Base-by-base conservation (phyloP, 495 filamentous ascomycete genomes). In the Penicillium parvum region DNA sequence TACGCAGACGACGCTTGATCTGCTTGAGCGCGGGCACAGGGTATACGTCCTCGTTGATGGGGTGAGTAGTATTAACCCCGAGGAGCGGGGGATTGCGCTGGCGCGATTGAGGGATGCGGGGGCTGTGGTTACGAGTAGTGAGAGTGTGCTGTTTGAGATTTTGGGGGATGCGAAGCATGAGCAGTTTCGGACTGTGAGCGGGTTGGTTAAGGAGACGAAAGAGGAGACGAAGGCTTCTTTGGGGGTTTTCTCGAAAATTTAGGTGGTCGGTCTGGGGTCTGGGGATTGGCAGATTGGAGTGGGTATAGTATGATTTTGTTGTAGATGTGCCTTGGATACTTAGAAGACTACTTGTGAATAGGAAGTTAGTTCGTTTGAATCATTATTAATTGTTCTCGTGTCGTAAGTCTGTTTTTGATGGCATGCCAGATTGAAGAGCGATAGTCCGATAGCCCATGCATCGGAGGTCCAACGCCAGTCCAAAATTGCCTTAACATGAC, bases 21-120 rank as follows among this genome's bases (percentile, higher is more conserved):
- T 95, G 17, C 60, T 94, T 4, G 65, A 60, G 32, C 74, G 76
- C 1, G 88, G 87, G 0, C 86, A 96, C 63, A 66, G 76, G 32
- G 90, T 97, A 6, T 96, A 95, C 55, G 67, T 97, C 4, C 64
- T 96, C 6, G 87, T 89, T n/a, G 92, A 98, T 66, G 92, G 82
- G 22, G 89, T 96, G 17, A 88, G 83, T 49, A 89, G 83, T 64
- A 84, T 85, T 54, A 92, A 96, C 65, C 61, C 68, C 15, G 81
- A 86, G 58, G 92, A 98, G 68, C 71, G 91, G 21, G 77, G 75
- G 1, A 68, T 96, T 54, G 91, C 92, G 47, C 67, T 98, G 25
- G 79, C 72, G 22, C 57, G 92, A 47, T 57, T 98, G 64, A 64
- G 86, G 53, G 72, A 72, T 52, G 89, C 81, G 28, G 91, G 91